Base-by-base conservation (phyloP, 495 filamentous ascomycete genomes). In the Trypethelium eluteriae region DNA sequence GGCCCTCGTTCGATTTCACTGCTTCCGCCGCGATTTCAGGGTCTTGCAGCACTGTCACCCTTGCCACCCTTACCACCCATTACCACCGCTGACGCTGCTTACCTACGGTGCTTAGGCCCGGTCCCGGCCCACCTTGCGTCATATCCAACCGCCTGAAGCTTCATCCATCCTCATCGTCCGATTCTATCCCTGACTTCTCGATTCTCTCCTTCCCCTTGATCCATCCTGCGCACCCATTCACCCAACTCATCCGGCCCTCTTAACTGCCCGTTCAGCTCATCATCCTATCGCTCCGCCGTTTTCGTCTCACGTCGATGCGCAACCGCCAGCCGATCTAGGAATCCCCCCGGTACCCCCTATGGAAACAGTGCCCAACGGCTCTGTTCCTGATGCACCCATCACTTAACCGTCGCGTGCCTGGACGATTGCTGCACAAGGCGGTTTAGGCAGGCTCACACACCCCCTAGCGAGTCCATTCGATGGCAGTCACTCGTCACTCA, bases 161-260 rank as follows among this genome's bases (percentile, higher is more conserved):
- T 59, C 53, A 59, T 59, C 25, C 32, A 18, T 36, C n/a, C 34
- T 35, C 53, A 59, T 59, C 53, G 53, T 10, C 53, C 53, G 53
- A 59, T 59, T 59, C 25, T 32, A 59, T 36, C 53, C 4, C 53
- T 18, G 5, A 6, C 3, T 2, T 7, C 53, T 59, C 53, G 53
- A 59, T 59, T 34, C 53, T 18, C 53, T 59, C 7, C 53, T 10
- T 10, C 32, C 7, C 53, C 5, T 32, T 59, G 53, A 59, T 59
- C 53, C 6, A 3, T 36, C 53, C 18, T 18, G 53, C 18, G 25
- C 53, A 36, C 53, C 53, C 34, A 59, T 32, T 35, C 32, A 9
- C 11, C 53, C 5, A 35, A 35, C 25, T 14, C 53, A 59, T 59
- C 53, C 36, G 18, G 7, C 32, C 7, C 53, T 59, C 11, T 7